phyloP scores from a whole-genome alignment of 768 basidiomycete genomes.

The Leccinum incarnatum region DNA sequence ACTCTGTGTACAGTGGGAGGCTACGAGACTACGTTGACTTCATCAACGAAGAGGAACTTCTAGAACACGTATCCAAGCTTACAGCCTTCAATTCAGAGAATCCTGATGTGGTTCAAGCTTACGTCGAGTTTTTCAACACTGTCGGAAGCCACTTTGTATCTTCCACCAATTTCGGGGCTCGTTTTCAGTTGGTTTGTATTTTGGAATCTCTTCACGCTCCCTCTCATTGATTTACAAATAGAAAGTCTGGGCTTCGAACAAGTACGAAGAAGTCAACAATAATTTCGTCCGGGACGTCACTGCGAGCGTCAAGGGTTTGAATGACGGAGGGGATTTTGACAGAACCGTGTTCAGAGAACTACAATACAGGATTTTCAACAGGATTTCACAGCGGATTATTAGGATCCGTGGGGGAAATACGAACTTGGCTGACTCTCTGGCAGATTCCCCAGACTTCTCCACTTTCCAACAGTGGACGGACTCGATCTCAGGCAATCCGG shows the following conservation, averaged over 20 bases:
- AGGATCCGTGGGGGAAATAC: conserved; percentile 5
- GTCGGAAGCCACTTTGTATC: conserved; percentile 6
- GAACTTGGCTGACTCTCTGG: background rate
- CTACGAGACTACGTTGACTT: conserved; percentile 2
- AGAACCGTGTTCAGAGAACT: background rate
- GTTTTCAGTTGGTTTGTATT: conserved; percentile 2
- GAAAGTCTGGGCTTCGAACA: conserved; percentile 11
- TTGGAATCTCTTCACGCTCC: no score
- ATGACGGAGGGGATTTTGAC: conserved; percentile 5
- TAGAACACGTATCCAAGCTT: conserved; percentile 1
- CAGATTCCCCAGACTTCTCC: background rate
- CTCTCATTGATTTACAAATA: background rate
- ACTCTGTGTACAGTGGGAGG: conserved; percentile 1
- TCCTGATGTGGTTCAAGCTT: conserved; percentile 3
- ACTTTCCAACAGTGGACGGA: conserved; percentile 4
- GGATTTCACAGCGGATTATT: conserved; percentile 5
- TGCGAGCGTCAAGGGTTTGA: conserved; percentile 9
- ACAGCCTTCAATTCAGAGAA: background rate
- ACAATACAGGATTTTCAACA: conserved; percentile 1
- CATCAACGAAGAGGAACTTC: conserved; percentile 8
- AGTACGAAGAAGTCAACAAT: conserved; percentile 2
- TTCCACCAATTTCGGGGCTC: conserved; percentile 2
- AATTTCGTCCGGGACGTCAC: conserved; percentile 5
- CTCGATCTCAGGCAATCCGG: background rate
- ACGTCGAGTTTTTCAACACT: conserved; percentile 4